Base-by-base conservation (phyloP, 306 rosid species). In the Heteromeles arbutifolia region DNA sequence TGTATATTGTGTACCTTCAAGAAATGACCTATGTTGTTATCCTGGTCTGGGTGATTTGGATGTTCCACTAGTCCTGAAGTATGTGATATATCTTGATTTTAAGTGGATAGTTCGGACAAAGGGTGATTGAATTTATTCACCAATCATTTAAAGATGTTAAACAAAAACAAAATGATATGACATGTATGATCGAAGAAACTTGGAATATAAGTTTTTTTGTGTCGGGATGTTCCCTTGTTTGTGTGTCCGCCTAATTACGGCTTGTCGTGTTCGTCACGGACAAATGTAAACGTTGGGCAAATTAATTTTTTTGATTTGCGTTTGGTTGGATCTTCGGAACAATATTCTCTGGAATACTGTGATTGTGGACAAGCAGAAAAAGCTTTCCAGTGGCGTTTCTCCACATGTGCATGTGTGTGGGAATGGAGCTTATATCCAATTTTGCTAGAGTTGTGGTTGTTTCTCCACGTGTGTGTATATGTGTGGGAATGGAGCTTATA, bases 1-100 rank as follows among this genome's bases (percentile, higher is more conserved):
- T 48, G 19, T 70, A 13, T 26, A 8, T 26, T 52, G 34, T 43
- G 25, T 62, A 17, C 64, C 8, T 54, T 62, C 69, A 2, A 26
- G 75, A 56, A 22, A 72, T 56, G 59, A 39, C 76, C 67, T 75
- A n/a, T 76, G 69, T 63, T 64, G 26, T 50, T n/a, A 28, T 56
- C 54, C 58, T 29, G 39, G 56, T 64, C 61, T 44, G 64, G 17
- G 58, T 68, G n/a, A 41, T 67, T 37, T 77, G n/a, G 69, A 24
- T 59, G 31, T 9, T 70, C 54, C 70, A 22, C 54, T 70, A 63
- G 39, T 8, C 57, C 61, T 62, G 81, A 44, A 31, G 34, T 29
- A 24, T 72, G 54, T 14, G 22, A 59, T 72, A 39, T 37, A 34
- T 57, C 67, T 58, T 4, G 4, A 48, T 6, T 15, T 24, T 61